Evolutionary conservation across 139 green algal species (phyloP).

Genomic region (Pseudopediastrum boryanum): DNA sequence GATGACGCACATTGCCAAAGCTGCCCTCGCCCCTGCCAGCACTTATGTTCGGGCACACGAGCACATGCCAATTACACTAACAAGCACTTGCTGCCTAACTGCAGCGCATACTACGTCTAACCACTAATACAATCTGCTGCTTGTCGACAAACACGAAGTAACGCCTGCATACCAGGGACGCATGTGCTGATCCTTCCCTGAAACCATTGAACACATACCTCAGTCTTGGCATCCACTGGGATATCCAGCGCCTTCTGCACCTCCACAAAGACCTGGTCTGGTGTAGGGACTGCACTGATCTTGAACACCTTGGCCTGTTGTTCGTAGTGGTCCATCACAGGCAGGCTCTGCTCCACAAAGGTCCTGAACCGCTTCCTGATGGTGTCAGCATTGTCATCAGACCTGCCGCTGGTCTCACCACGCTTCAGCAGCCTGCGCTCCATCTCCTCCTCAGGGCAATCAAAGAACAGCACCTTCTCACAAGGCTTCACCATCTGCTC

Average conservation of each 20-base stretch:
- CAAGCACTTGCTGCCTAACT: too few species aligned
- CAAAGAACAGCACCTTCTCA: constrained; percentile 79
- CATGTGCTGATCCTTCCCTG: too few species aligned
- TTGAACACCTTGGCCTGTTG: constrained; percentile 58
- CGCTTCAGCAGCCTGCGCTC: constrained; percentile 86
- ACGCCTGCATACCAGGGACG: too few species aligned
- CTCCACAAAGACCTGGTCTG: constrained; percentile 42
- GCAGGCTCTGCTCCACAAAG: constrained; percentile 84
- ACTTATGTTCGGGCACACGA: too few species aligned
- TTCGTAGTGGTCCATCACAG: constrained; percentile 86
- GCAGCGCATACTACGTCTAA: too few species aligned
- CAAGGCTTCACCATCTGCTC: constrained; percentile 60
- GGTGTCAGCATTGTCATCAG: constrained; percentile 94
- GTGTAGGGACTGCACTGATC: constrained; percentile 28
- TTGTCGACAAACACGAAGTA: too few species aligned
- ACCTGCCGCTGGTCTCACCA: constrained; percentile 85
- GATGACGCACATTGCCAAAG: too few species aligned
- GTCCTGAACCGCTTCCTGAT: constrained; percentile 96
- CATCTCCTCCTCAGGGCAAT: constrained; percentile 88
- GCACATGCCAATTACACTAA: too few species aligned
- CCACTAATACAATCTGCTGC: too few species aligned
- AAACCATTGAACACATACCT: too few species aligned
- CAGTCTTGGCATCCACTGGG: too few species aligned
- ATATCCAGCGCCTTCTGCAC: constrained; percentile 35
- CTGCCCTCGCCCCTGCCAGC: too few species aligned